phyloP scores from a whole-genome alignment of 139 green algal species.

The Klebsormidium nitens region DNA sequence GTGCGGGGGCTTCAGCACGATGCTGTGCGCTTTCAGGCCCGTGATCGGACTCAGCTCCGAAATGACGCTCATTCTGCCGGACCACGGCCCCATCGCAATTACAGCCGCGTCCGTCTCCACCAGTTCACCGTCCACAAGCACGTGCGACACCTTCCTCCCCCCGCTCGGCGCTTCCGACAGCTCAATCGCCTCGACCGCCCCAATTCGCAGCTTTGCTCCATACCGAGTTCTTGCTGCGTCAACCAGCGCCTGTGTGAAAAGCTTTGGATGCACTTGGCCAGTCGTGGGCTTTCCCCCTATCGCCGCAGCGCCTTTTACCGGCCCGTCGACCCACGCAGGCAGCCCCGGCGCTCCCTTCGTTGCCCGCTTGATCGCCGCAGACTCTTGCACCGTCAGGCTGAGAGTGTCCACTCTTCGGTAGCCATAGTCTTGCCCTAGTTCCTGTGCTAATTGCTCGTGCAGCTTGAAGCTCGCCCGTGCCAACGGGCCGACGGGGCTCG shows the following conservation, averaged over 20 bases:
- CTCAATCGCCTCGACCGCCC: conserved; percentile 20
- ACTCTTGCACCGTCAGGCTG: conserved; percentile 18
- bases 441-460: conserved; percentile 43
- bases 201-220: conserved; percentile 22
- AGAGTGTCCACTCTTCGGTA: conserved; percentile 27
- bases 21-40: conserved; percentile 29
- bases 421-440: conserved; percentile 27
- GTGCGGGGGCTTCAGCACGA: conserved; percentile 16
- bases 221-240: conserved; percentile 9
- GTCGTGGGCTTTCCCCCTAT: conserved; percentile 10
- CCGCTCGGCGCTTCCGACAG: background rate
- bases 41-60: conserved; percentile 15
- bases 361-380: background rate
- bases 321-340: conserved; percentile 24
- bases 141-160: conserved; percentile 12
- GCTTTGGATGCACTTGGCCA: conserved; percentile 28
- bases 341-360: background rate
- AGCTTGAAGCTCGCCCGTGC: conserved; percentile 39
- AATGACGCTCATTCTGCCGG: conserved; percentile 13
- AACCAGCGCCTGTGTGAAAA: conserved; percentile 27
- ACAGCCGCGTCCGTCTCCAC: conserved; percentile 29
- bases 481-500: conserved; percentile 16
- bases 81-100: conserved; percentile 44
- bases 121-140: conserved; percentile 22
- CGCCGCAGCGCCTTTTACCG: background rate